These are phyloP conservation scores for Auricularia sp. DNA, from an alignment of 768 basidiomycete genomes.

Conservation along the genomic window DNA sequence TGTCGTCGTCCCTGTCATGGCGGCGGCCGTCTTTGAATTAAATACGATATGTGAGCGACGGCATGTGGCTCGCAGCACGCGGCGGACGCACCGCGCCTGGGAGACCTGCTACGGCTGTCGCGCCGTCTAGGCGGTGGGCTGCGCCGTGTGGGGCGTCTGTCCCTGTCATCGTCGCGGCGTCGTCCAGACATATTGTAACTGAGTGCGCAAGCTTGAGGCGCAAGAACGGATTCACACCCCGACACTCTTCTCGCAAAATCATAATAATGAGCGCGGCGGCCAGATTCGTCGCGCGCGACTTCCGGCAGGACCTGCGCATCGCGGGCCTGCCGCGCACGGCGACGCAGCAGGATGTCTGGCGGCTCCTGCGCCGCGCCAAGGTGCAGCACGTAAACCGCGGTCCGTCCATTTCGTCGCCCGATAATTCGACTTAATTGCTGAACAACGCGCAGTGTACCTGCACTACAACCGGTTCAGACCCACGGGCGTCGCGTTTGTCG, in stretches of 20 bases:
- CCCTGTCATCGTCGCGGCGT: conserved; percentile 2
- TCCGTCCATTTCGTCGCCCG: background rate
- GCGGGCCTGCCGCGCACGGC: background rate
- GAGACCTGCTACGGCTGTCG: conserved; percentile 14
- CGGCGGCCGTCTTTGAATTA: conserved; percentile 3
- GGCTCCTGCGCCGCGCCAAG: background rate
- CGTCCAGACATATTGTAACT: background rate
- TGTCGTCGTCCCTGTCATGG: conserved; percentile 7
- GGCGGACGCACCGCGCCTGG: conserved; percentile 11
- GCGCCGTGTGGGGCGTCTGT: conserved; percentile 3
- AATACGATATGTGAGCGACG: conserved; percentile 3
- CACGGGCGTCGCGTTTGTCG: conserved; percentile 48
- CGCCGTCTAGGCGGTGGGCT: conserved; percentile 9
- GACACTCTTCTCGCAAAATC: background rate
- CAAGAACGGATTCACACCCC: background rate
- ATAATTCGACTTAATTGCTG: background rate
- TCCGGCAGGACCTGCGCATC: background rate
- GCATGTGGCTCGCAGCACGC: background rate
- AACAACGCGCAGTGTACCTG: conserved; percentile 35
- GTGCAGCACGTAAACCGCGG: background rate
- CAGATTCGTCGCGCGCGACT: background rate
- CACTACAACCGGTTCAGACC: conserved; percentile 53
- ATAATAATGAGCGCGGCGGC: background rate
- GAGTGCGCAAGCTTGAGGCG: background rate
- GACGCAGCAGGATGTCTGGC: background rate